Evolutionary conservation across 257 asterid genomes (phyloP).

Genomic region (Gentiana dahurica): DNA sequence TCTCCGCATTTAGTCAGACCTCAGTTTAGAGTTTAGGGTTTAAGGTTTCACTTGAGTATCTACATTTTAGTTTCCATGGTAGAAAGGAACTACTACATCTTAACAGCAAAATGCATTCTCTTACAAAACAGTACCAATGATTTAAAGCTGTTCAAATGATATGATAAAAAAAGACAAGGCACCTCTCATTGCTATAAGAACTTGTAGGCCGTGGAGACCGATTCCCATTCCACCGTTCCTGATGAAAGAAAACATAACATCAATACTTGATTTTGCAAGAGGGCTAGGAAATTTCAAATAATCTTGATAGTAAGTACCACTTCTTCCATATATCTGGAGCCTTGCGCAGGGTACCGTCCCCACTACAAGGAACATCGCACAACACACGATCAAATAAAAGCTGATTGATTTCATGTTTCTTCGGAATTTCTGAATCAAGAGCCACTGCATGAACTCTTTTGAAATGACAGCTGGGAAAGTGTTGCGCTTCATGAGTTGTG

Average conservation of each 20-base stretch:
- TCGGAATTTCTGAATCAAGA: slow-evolving; percentile 29
- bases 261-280: background rate
- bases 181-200: slow-evolving; percentile 98
- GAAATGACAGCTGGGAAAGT: slow-evolving; percentile 87
- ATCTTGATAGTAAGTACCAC: slow-evolving; percentile 37
- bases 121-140: too few species aligned
- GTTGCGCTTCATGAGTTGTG: slow-evolving; percentile 99
- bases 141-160: slow-evolving; percentile 5
- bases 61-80: too few species aligned
- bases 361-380: slow-evolving; percentile 99
- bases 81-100: too few species aligned
- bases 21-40: too few species aligned
- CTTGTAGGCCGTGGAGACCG: slow-evolving; percentile 91
- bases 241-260: slow-evolving; percentile 7
- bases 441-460: slow-evolving; percentile 25
- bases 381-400: slow-evolving; percentile 95
- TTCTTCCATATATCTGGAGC: slow-evolving; percentile 99
- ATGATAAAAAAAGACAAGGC: slow-evolving; percentile 4
- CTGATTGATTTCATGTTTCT: slow-evolving; percentile 42
- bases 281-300: slow-evolving; percentile 1
- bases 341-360: slow-evolving; percentile 97
- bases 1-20: too few species aligned
- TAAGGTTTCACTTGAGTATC: too few species aligned
- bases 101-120: too few species aligned
- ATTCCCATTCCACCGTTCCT: slow-evolving; percentile 88